phyloP scores from a whole-genome alignment of 169 alveolate genomes.

The Eimeria sp. region DNA sequence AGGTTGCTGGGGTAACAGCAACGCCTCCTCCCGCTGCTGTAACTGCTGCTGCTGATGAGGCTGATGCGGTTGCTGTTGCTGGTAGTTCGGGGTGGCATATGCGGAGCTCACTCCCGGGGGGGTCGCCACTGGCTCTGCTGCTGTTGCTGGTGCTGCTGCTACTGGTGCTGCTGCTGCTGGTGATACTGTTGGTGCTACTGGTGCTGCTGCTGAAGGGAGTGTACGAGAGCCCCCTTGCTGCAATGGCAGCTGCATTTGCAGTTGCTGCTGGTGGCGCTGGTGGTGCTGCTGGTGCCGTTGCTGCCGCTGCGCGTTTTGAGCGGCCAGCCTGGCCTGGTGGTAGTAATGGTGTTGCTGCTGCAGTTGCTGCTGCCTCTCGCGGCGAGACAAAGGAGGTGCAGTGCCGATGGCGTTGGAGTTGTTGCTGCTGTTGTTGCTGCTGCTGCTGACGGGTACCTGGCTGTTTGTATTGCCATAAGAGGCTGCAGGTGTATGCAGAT shows the following conservation, averaged over 20 bases:
- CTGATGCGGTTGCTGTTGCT: not conserved
- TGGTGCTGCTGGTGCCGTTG: not conserved
- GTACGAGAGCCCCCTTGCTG: not conserved
- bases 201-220: not conserved
- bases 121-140: not conserved
- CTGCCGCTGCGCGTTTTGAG: not conserved
- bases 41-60: not conserved
- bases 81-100: too few relatives aligned
- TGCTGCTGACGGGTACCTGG: not conserved
- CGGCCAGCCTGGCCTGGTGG: not conserved
- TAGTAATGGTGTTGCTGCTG: slow-evolving; percentile 25
- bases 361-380: slow-evolving; percentile 61
- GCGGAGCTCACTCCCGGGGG: too few relatives aligned
- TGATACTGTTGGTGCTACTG: not conserved
- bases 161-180: not conserved
- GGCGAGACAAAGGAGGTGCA: not conserved
- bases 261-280: not conserved
- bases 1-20: not conserved
- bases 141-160: slow-evolving; percentile 5
- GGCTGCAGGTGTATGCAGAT: not conserved
- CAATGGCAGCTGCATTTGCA: not conserved
- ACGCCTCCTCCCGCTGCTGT: not conserved
- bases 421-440: slow-evolving; percentile 39
- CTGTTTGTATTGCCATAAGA: not conserved
- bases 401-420: slow-evolving; percentile 11